Evolutionary conservation across 495 filamentous ascomycete genomes (phyloP).

Genomic region (Cercophora newfieldiana): DNA sequence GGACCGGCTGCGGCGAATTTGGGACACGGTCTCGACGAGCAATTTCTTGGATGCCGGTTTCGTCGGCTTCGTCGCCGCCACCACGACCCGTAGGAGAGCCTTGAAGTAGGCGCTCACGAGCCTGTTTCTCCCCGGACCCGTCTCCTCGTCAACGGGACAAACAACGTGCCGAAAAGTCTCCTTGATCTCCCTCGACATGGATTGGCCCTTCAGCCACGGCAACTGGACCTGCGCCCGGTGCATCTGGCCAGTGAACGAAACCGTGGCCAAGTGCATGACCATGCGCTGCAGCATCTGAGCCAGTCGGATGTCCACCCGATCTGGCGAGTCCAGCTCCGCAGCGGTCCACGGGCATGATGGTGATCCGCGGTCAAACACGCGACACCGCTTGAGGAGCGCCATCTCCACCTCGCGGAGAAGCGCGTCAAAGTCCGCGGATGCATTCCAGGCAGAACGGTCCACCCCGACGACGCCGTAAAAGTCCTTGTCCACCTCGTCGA

Average conservation of each 20-base stretch:
- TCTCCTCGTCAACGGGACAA: constrained; percentile 1
- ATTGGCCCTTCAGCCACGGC: not conserved
- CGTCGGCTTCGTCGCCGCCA: not conserved
- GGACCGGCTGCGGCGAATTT: not conserved
- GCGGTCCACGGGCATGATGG: not conserved
- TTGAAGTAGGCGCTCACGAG: not conserved
- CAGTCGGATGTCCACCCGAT: not conserved
- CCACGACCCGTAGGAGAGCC: not conserved
- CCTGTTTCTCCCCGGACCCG: not conserved
- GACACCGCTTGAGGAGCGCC: not conserved
- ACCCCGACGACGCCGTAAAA: not conserved
- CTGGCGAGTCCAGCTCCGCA: not conserved
- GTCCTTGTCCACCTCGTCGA: not conserved
- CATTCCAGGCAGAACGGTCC: not conserved
- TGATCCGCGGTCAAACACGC: not conserved
- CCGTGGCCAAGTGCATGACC: not conserved
- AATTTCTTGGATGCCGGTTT: too few relatives aligned
- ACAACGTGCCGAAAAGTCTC: not conserved
- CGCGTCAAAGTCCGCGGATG: not conserved
- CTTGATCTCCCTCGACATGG: not conserved
- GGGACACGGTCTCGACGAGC: not conserved
- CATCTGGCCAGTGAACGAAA: not conserved
- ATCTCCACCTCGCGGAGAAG: constrained; percentile 1
- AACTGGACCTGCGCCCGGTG: not conserved
- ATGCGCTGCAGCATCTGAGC: not conserved